These are phyloP conservation scores for Hypomyces perniciosus DNA, from an alignment of 2,329 filamentous ascomycete genomes.

Conservation along the genomic window DNA sequence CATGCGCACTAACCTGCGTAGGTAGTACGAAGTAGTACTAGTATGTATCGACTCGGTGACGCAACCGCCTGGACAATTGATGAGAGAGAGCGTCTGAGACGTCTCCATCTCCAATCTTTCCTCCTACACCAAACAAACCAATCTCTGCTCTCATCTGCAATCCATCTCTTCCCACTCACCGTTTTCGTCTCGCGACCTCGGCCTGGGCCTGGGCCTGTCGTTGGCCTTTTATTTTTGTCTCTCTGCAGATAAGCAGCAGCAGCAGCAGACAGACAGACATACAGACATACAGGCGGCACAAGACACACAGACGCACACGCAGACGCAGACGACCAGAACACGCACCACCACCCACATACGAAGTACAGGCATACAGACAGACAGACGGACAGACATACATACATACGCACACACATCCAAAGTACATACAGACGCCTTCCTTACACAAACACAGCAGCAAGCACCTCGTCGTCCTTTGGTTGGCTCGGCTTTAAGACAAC, in stretches of 20 bases:
- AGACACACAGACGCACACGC: conserved; percentile 4
- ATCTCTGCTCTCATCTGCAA: too few relatives aligned
- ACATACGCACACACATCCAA: not conserved
- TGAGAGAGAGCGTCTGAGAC: not conserved
- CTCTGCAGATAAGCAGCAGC: conserved; percentile 6
- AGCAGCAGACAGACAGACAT: not conserved
- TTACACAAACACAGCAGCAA: too few relatives aligned
- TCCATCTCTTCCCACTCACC: not conserved
- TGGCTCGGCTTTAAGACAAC: too few relatives aligned
- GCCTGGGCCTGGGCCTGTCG: not conserved
- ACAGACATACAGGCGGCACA: conserved; percentile 2
- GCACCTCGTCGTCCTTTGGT: too few relatives aligned
- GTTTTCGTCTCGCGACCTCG: conserved; percentile 5
- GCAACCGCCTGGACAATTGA: too few relatives aligned
- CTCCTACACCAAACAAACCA: too few relatives aligned
- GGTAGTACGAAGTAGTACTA: too few relatives aligned
- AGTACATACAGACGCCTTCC: too few relatives aligned
- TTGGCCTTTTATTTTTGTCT: conserved; percentile 10
- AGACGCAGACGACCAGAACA: conserved; percentile 4
- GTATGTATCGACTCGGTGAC: too few relatives aligned
- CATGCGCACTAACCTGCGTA: too few relatives aligned
- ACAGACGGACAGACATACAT: not conserved
- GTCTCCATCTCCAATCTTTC: not conserved
- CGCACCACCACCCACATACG: not conserved
- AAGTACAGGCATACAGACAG: not conserved